Evolutionary conservation across 2,329 filamentous ascomycete species (phyloP), one percentile per base, ranked within the genome.

Genomic region (Tolypocladium guangdongense): DNA sequence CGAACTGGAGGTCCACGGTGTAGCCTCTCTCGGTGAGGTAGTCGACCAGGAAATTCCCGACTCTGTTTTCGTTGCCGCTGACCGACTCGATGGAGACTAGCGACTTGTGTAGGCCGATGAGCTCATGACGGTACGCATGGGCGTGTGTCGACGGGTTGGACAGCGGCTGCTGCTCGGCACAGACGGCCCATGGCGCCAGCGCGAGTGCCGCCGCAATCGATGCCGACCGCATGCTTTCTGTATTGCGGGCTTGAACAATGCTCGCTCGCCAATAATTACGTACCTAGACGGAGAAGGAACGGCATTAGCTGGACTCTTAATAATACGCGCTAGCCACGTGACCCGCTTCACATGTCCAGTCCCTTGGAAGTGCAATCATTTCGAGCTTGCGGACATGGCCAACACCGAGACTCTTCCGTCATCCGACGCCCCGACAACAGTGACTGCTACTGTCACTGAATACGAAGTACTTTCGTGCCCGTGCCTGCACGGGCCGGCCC

Each of bases 51-150:
- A 85, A 90, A 49, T 78, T 65, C 45, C 85, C 88, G 8, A 90
- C 83, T 0, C 77, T 71, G 43, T 80, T 71, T 66, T 96, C 90
- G 57, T 84, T 77, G 47, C 80, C 81, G 3, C 80, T 83, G 57
- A 90, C 78, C 0, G 89, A 95, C 50, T 86, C 77, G 46, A 86
- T 86, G 54, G 86, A 76, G 33, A 91, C 77, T n/a, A 96, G 81
- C 18, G 82, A 78, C 52, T 84, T 81, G 71, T 95, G 90, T 14
- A 95, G 78, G 20, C 78, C 76, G 45, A 95, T 76, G 1, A 96
- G 78, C 39, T 71, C 66, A 3, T 70, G 59, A 38, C 78, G 76
- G 58, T 71, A 71, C 24, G 64, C 58, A 5, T 68, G 67, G 35
- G 64, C 60, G 51, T 63, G 57, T 30, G 57, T 47, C 37, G 54